Percentiles rank a stretch among this genome's conserved stretches.
Conservation (phyloP, 2,329 filamentous ascomycete species). For the Amauroascus niger region DNA sequence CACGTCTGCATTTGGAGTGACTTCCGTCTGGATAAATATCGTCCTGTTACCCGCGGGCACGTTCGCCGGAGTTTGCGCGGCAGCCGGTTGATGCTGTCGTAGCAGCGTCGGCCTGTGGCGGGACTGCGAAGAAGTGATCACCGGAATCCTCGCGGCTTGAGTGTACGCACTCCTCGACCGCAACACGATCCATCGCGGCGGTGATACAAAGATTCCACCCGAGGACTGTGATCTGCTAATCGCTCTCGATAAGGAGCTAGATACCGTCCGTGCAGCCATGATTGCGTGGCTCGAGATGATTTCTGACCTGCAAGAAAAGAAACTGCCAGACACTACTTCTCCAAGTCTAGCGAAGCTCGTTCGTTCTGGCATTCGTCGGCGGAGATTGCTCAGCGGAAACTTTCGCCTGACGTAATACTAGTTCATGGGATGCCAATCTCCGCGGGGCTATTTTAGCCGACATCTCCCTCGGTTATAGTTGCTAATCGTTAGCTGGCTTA, state of each 20-base stretch:
- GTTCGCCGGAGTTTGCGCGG: constrained; percentile 30
- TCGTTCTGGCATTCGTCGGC: background rate
- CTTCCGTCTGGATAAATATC: constrained; percentile 97
- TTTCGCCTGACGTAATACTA: constrained; percentile 10
- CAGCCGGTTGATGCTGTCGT: constrained; percentile 33
- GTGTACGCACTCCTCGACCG: constrained; percentile 23
- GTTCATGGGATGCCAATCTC: background rate
- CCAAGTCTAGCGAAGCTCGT: background rate
- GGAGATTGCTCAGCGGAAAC: constrained; percentile 1
- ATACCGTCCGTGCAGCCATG: constrained; percentile 11
- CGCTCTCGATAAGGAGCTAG: constrained; percentile 1
- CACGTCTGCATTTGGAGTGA: constrained; percentile 85
- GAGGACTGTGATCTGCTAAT: background rate
- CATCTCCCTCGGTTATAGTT: background rate
- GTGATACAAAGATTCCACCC: background rate
- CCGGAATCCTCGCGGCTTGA: constrained; percentile 36
- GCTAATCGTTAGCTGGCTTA: background rate
- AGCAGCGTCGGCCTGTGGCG: constrained; percentile 40
- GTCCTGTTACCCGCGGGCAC: constrained; percentile 49
- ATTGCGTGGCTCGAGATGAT: background rate
- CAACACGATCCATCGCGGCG: constrained; percentile 4
- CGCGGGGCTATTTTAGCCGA: constrained; percentile 10
- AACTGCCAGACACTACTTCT: no score
- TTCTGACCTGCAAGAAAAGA: background rate
- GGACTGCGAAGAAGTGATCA: constrained; percentile 38